Conservation (phyloP, 129 eudicot genomes). For the Erigeron canadensis region DNA sequence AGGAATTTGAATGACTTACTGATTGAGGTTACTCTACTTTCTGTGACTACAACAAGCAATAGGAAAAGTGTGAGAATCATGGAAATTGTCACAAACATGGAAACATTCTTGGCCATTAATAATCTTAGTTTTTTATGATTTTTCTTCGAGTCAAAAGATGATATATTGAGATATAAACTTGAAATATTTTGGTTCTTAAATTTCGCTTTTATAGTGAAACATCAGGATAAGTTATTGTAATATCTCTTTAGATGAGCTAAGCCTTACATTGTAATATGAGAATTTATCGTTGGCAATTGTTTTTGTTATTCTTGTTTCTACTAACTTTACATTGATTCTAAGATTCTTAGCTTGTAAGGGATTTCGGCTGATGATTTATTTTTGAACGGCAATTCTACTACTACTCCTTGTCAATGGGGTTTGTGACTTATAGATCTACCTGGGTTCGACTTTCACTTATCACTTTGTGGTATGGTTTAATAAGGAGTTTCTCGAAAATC, state of each 20-base stretch:
- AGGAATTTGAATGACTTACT: conserved; percentile 8
- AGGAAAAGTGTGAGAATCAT: conserved; percentile 20
- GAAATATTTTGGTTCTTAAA: background rate
- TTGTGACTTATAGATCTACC: too few species aligned
- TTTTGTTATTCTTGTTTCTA: background rate
- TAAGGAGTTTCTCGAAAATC: too few species aligned
- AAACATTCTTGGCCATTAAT: conserved; percentile 28
- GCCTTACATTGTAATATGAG: conserved; percentile 10
- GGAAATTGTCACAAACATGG: conserved; percentile 16
- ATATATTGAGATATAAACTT: background rate
- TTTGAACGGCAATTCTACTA: too few species aligned
- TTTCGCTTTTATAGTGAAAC: background rate
- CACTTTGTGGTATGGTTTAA: too few species aligned
- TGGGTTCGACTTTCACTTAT: too few species aligned
- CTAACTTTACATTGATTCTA: background rate
- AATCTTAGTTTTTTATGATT: background rate
- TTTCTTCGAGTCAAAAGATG: background rate
- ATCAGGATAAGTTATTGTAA: background rate
- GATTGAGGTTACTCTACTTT: conserved; percentile 6
- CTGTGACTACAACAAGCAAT: conserved; percentile 11
- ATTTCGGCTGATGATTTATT: too few species aligned
- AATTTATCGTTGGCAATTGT: conserved; percentile 14
- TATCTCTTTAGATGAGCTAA: background rate
- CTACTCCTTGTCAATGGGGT: too few species aligned
- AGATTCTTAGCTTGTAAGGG: background rate